A percentile compares a stretch with the other conserved stretches of the same genome.
Evolutionary conservation across 768 basidiomycete species (phyloP).

Genomic region (Epithele typhae): DNA sequence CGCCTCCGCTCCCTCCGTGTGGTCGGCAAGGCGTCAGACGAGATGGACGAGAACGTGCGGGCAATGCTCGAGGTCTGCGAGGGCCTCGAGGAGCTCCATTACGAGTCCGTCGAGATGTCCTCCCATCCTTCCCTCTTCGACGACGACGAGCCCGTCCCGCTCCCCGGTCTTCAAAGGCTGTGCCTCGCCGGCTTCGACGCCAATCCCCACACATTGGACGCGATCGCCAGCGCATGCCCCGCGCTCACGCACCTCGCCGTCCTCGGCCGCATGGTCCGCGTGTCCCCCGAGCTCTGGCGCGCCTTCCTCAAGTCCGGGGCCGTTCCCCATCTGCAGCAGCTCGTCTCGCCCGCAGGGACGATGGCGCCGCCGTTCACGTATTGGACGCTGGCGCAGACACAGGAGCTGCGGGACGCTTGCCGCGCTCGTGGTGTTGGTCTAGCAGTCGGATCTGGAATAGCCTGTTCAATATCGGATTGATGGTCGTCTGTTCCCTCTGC

Average conservation of each 20-base stretch:
- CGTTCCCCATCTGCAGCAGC: constrained; percentile 30
- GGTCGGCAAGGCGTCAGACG: constrained; percentile 28
- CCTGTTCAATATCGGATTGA: too few species aligned
- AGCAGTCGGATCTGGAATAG: too few species aligned
- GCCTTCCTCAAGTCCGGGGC: constrained; percentile 34
- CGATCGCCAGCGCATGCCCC: constrained; percentile 31
- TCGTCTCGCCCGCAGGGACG: constrained; percentile 37
- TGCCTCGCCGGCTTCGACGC: constrained; percentile 38
- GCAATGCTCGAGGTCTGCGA: constrained; percentile 37
- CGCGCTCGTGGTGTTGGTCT: constrained; percentile 14
- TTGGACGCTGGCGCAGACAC: constrained; percentile 28
- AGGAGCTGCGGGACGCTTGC: constrained; percentile 19
- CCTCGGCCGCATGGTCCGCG: constrained; percentile 34
- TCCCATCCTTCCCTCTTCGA: constrained; percentile 29
- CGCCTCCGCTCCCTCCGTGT: constrained; percentile 35
- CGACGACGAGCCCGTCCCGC: constrained; percentile 14
- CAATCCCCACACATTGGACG: constrained; percentile 31
- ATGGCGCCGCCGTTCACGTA: constrained; percentile 35
- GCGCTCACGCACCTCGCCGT: constrained; percentile 39
- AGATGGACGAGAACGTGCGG: constrained; percentile 38
- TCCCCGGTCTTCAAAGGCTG: constrained; percentile 34
- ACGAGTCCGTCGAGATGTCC: constrained; percentile 32
- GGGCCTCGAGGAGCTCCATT: constrained; percentile 37
- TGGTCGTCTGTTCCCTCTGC: too few species aligned
- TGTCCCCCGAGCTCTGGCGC: constrained; percentile 39